Evolutionary conservation across 2,329 filamentous ascomycete genomes (phyloP).

Genomic region (Colletotrichum tropicicola): DNA sequence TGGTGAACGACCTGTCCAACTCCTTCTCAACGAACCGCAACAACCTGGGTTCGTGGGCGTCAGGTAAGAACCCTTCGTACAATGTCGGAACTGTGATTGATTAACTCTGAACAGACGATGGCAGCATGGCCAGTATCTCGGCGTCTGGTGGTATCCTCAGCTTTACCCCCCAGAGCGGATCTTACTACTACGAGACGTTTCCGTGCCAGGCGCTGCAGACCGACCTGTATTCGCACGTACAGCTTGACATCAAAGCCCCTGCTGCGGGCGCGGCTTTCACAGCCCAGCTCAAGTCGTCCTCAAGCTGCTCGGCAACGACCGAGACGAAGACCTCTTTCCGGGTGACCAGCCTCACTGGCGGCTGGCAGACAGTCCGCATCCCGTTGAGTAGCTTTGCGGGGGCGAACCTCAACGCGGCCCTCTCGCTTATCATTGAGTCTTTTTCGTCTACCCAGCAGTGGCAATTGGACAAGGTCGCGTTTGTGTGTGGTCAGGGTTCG

Average conservation of each 20-base stretch:
- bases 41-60: constrained; percentile 44
- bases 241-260: constrained; percentile 35
- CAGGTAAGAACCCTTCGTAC: constrained; percentile 37
- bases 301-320: constrained; percentile 49
- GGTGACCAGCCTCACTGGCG: constrained; percentile 57
- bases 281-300: constrained; percentile 48
- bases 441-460: constrained; percentile 39
- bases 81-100: too few species aligned
- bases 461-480: constrained; percentile 57
- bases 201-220: constrained; percentile 53
- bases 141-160: constrained; percentile 53
- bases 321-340: constrained; percentile 54
- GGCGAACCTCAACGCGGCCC: constrained; percentile 58
- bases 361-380: constrained; percentile 58
- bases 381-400: constrained; percentile 58
- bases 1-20: constrained; percentile 44
- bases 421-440: constrained; percentile 54
- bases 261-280: constrained; percentile 34
- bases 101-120: constrained; percentile 53
- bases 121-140: constrained; percentile 51
- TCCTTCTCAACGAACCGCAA: constrained; percentile 43
- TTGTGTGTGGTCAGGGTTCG: constrained; percentile 47
- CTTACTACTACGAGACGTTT: constrained; percentile 65
- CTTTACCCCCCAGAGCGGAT: constrained; percentile 56
- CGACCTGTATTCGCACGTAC: constrained; percentile 57